Percentiles rank a stretch among this genome's conserved stretches.
These are phyloP conservation scores for Chlamydomonas eustigma DNA, from an alignment of 139 green algal genomes.

Conservation along the genomic window DNA sequence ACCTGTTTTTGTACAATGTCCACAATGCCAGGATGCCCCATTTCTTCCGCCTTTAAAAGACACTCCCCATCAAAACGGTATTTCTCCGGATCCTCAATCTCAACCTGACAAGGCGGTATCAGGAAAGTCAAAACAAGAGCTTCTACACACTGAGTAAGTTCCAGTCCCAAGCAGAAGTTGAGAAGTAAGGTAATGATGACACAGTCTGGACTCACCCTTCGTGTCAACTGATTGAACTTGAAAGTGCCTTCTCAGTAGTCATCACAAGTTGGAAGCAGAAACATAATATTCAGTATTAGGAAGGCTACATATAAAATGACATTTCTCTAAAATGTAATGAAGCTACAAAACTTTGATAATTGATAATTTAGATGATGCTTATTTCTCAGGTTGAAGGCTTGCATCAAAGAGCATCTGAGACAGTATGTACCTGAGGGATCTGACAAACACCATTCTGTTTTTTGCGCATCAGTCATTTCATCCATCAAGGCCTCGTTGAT, in stretches of 20 bases:
- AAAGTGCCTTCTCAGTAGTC: too few species aligned
- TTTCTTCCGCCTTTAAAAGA: slow-evolving; percentile 71
- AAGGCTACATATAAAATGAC: too few species aligned
- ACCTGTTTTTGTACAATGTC: slow-evolving; percentile 52
- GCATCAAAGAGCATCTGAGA: too few species aligned
- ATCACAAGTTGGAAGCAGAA: too few species aligned
- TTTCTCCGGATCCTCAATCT: slow-evolving; percentile 57
- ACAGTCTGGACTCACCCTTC: slow-evolving; percentile 43
- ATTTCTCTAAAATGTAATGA: too few species aligned
- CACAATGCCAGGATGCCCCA: slow-evolving; percentile 78
- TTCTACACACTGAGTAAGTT: too few species aligned
- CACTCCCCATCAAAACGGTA: slow-evolving; percentile 86
- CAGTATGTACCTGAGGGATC: slow-evolving; percentile 75
- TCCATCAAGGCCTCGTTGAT: slow-evolving; percentile 71
- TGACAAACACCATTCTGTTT: slow-evolving; percentile 64
- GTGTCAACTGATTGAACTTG: slow-evolving; percentile 66
- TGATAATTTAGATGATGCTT: too few species aligned
- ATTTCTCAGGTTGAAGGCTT: too few species aligned
- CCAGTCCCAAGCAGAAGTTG: too few species aligned
- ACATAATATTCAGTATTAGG: too few species aligned
- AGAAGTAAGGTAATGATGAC: too few species aligned
- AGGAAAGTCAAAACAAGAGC: not conserved
- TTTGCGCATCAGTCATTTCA: slow-evolving; percentile 73
- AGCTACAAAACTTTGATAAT: too few species aligned
- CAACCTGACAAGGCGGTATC: slow-evolving; percentile 34